Conservation (phyloP, 2,329 filamentous ascomycete species). For the Fusarium caatingaense region DNA sequence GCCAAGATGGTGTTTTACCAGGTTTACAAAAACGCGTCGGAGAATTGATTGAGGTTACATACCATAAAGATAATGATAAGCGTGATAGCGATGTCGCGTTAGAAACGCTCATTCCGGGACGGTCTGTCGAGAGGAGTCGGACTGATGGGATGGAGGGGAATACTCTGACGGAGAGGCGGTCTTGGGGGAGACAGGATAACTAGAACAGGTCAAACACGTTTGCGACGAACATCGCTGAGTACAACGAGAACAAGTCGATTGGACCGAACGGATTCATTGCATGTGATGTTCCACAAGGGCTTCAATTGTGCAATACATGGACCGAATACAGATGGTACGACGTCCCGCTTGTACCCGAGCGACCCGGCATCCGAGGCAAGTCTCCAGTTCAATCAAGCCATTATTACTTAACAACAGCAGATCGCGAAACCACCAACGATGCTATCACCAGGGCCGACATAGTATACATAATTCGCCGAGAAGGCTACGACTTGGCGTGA, state of each 20-base stretch:
- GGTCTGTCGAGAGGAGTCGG: fast-evolving
- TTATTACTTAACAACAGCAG: conserved; percentile 8
- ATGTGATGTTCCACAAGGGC: background rate
- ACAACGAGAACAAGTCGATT: background rate
- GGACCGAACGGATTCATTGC: fast-evolving
- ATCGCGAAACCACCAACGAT: conserved; percentile 5
- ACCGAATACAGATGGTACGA: background rate
- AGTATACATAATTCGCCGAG: conserved; percentile 30
- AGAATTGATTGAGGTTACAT: background rate
- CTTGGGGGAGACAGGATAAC: background rate
- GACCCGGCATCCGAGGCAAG: conserved; percentile 15
- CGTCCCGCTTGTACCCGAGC: conserved; percentile 9
- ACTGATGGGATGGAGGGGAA: background rate
- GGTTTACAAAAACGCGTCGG: background rate
- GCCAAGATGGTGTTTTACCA: background rate
- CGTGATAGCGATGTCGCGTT: background rate
- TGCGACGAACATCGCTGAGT: background rate
- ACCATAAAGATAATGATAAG: fast-evolving
- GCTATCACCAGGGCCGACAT: conserved; percentile 11
- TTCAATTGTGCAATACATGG: background rate
- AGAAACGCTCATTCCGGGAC: background rate
- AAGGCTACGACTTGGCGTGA: conserved; percentile 13
- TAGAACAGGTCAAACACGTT: background rate
- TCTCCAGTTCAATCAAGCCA: conserved; percentile 4
- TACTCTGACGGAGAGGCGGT: background rate